phyloP scores from a whole-genome alignment of 352 stramenopile genomes.

The Phytophthora vignae region DNA sequence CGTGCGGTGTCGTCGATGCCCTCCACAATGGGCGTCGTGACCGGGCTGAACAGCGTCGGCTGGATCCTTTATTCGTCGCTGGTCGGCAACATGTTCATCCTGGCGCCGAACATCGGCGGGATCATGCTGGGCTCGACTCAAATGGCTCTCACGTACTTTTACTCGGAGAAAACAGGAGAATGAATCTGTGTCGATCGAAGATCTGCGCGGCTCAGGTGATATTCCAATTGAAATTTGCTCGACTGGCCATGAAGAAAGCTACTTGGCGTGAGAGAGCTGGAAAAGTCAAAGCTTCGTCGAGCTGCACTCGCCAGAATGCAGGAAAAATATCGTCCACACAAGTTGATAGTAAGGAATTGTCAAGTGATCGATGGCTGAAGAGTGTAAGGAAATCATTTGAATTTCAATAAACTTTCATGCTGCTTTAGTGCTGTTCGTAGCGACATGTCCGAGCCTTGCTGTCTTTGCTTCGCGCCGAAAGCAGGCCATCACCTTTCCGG shows the following conservation, averaged over 20 bases:
- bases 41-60: constrained; percentile 15
- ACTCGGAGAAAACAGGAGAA: no score
- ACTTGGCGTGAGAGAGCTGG: background rate
- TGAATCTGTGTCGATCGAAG: background rate
- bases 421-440: background rate
- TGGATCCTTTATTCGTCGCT: constrained; percentile 1
- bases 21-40: constrained; percentile 30
- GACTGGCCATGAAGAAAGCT: background rate
- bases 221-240: constrained; percentile 18
- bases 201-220: no score
- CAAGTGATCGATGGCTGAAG: no score
- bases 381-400: no score
- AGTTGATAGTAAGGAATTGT: no score
- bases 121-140: constrained; percentile 38
- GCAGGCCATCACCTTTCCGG: no score
- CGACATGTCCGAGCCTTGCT: background rate
- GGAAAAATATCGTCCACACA: no score
- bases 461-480: no score
- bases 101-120: constrained; percentile 39
- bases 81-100: constrained; percentile 33
- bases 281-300: constrained; percentile 22
- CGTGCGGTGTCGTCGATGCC: constrained; percentile 25
- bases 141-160: constrained; percentile 28
- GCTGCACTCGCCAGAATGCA: constrained; percentile 13
- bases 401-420: no score